Base-by-base conservation (phyloP, 2,329 filamentous ascomycete genomes). In the Achaetomium macrosporum region DNA sequence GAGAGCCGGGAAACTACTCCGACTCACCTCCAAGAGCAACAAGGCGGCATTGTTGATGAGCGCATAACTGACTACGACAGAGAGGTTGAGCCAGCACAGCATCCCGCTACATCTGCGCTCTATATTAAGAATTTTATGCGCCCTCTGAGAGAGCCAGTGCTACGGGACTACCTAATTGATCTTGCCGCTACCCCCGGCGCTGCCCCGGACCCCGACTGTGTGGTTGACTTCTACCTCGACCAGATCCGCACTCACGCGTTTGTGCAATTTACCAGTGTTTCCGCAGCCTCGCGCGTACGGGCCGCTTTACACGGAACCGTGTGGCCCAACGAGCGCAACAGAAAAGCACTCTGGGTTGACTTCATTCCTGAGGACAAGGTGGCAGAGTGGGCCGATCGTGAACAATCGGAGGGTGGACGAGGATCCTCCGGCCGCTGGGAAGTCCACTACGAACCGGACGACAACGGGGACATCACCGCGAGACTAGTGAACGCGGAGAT, bases 71-170 rank as follows among this genome's bases (percentile, higher is more conserved):
- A 54, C 20, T 51, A 54, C 45, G 55, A 57, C 25, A 41, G 55
- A 39, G 51, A 49, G 19, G 68, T 76, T 29, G 69, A 69, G 20
- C 83, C 85, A 7, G 78, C 88, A 0, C 70, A 84, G 35, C 88
- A 93, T 67, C 79, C 82, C 19, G 83, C 86, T 5, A 92, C 90
- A 3, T 71, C 82, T 31, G 85, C 88, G 15, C 74, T 97, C 43
- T 97, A 96, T 71, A 93, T 97, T 61, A 85, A 85, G 67, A 86
- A 96, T 63, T 82, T 97, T 50, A 91, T 95, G 82, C 85, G 92
- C 43, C 91, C 93, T 10, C 75, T 97, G 19, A 86, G 89, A 54
- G 79, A 83, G 0, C 72, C 75, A 25, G 74, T 76, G 16, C 78
- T 97, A 1, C 82, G 81, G 61, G 76, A 79, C 1, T 83, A 96